A percentile compares a stretch with the other conserved stretches of the same genome.
Conservation (phyloP, 352 stramenopile genomes). For the Phytophthora sansomeana region DNA sequence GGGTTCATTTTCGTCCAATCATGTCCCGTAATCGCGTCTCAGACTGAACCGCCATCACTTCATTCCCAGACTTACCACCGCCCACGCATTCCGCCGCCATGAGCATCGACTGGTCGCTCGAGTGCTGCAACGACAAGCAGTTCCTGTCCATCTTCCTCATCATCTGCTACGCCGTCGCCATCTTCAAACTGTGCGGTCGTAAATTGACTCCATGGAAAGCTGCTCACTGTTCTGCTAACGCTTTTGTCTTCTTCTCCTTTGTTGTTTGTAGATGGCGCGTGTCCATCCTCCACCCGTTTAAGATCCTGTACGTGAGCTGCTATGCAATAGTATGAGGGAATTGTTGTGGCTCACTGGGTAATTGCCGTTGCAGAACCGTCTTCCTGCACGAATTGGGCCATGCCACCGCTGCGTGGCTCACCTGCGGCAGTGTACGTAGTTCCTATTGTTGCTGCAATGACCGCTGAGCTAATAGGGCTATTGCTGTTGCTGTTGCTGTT, state of each 20-base stretch:
- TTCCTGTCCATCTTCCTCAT: conserved; percentile 91
- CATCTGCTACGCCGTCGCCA: conserved; percentile 82
- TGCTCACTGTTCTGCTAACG: not conserved
- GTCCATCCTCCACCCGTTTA: conserved; percentile 88
- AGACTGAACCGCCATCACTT: not conserved
- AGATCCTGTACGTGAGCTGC: conserved; percentile 78
- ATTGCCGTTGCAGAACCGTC: conserved; percentile 63
- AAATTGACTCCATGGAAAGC: not conserved
- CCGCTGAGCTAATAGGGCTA: not conserved
- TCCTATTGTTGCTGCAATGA: not conserved
- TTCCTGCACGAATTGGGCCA: conserved; percentile 90
- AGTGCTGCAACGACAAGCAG: conserved; percentile 91
- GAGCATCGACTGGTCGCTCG: conserved; percentile 66
- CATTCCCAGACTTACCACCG: conserved; percentile 28
- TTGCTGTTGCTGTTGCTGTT: conserved; percentile 7
- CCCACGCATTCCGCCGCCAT: conserved; percentile 14
- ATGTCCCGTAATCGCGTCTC: conserved; percentile 18
- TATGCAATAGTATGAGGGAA: not conserved
- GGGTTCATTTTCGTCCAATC: conserved; percentile 32
- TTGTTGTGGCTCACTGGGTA: conserved; percentile 2
- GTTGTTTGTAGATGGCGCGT: conserved; percentile 76
- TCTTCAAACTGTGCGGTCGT: conserved; percentile 83
- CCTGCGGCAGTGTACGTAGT: conserved; percentile 70
- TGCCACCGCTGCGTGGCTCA: conserved; percentile 85
- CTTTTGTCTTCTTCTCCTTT: conserved; percentile 5